A percentile compares a stretch with the other conserved stretches of the same genome.
phyloP scores from a whole-genome alignment of 2,329 filamentous ascomycete genomes.

The Cordyceps fumosorosea region DNA sequence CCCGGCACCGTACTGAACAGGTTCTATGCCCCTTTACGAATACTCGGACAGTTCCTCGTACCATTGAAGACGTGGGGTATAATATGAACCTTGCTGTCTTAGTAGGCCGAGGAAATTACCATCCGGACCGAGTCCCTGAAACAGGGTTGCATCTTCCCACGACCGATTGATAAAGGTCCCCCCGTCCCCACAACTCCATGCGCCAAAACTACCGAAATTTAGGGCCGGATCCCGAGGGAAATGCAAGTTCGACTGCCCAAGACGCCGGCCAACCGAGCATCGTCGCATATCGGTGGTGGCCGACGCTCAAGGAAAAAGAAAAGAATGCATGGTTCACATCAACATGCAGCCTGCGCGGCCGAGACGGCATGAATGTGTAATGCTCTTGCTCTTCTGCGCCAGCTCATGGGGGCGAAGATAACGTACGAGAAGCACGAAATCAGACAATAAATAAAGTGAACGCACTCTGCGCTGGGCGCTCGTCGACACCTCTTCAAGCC shows the following conservation, averaged over 20 bases:
- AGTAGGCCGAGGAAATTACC: background rate
- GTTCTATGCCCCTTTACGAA: too few species aligned
- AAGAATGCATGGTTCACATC: background rate
- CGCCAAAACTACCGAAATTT: background rate
- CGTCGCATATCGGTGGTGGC: background rate
- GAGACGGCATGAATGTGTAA: background rate
- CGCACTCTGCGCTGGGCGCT: background rate
- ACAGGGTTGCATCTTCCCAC: background rate
- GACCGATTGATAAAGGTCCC: background rate
- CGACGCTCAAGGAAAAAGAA: background rate
- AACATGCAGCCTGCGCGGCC: background rate
- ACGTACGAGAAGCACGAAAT: background rate
- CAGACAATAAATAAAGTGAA: background rate
- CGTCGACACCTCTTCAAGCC: background rate
- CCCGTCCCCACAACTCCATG: background rate
- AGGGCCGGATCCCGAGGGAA: background rate
- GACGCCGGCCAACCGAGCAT: background rate
- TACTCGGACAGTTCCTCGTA: too few species aligned
- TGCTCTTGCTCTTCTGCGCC: background rate
- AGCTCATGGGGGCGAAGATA: background rate
- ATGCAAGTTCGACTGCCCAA: background rate
- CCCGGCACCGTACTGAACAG: too few species aligned
- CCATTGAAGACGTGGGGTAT: background rate
- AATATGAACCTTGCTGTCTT: background rate
- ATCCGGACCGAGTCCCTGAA: background rate